phyloP scores from a whole-genome alignment of 2,329 filamentous ascomycete genomes.

The Curvularia verruculosa region DNA sequence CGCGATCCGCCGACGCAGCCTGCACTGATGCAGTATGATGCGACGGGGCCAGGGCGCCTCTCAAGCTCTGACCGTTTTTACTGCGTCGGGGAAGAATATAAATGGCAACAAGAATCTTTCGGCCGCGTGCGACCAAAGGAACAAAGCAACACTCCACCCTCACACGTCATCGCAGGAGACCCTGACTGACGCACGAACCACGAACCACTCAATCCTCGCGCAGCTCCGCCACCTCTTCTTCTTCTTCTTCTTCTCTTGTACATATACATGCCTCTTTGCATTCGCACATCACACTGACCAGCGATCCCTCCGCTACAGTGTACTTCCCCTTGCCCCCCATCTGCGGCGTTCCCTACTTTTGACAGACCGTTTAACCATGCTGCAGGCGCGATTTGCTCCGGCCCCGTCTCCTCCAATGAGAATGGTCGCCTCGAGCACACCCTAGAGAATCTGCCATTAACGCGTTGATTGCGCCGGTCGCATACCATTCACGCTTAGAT shows the following conservation, averaged over 20 bases:
- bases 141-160: constrained; percentile 20
- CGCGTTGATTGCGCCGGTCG: constrained; percentile 29
- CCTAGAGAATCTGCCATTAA: constrained; percentile 25
- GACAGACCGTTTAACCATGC: constrained; percentile 43
- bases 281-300: constrained; percentile 29
- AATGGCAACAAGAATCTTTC: constrained; percentile 2
- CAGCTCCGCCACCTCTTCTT: constrained; percentile 11
- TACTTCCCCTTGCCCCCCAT: constrained; percentile 37
- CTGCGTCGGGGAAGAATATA: constrained; percentile 7
- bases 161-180: constrained; percentile 18
- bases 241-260: constrained; percentile 7
- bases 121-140: background rate
- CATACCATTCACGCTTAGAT: constrained; percentile 17
- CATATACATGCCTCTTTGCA: constrained; percentile 3
- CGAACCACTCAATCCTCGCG: constrained; percentile 6
- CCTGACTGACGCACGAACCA: constrained; percentile 26
- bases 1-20: constrained; percentile 22
- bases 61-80: constrained; percentile 19
- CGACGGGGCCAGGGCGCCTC: constrained; percentile 9
- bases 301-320: constrained; percentile 35
- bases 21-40: constrained; percentile 11
- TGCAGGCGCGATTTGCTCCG: constrained; percentile 38
- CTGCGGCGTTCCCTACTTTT: constrained; percentile 34
- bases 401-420: constrained; percentile 40
- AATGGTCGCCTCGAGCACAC: constrained; percentile 35